Evolutionary conservation across 495 filamentous ascomycete genomes (phyloP), one percentile per base, ranked within the genome.

Genomic region (Neurospora sp.): DNA sequence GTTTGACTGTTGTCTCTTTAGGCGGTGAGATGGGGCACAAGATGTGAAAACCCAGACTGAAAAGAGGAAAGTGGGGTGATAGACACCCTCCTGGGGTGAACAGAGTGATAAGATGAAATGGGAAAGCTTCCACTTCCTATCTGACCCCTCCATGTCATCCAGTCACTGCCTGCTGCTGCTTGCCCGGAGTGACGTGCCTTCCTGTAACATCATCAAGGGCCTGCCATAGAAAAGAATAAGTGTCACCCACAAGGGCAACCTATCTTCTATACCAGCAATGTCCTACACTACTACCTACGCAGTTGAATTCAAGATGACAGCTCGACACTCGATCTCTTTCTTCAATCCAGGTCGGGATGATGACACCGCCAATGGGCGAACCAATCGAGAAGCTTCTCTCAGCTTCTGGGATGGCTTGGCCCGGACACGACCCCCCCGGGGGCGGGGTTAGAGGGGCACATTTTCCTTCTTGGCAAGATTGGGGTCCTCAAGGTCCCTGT

Each of bases 321-420:
- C 48, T 27, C 20, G 46, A 53, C 46, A 22, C 46, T 53, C n/a
- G 5, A 61, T 31, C 48, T 61, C 53, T 35, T 66, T 66, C 27
- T 66, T 66, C 53, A 35, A 31, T 22, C 14, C 53, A 66, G 53
- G 53, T 66, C 53, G 14, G 53, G 53, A 66, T 66, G 53, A 66
- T 66, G 53, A 37, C 53, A 61, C 22, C 12, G 53, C 53, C 53
- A 61, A 61, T 61, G 27, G 1, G 53, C 53, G 27, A 14, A 18
- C 70, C 74, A 76, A 74, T 78, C 76, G 75, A 74, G 78, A 80
- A 80, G 44, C 68, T 80, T 81, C 78, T 81, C 68, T 69, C 35
- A 70, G 48, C 68, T 81, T 81, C 78, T 76, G 68, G 16, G 66
- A 27, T 38, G 46, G 5, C 78, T 78, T 80, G 74, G 77, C 78